Evolutionary conservation across 257 asterid species (phyloP).

Genomic region (Capsicum pubescens): DNA sequence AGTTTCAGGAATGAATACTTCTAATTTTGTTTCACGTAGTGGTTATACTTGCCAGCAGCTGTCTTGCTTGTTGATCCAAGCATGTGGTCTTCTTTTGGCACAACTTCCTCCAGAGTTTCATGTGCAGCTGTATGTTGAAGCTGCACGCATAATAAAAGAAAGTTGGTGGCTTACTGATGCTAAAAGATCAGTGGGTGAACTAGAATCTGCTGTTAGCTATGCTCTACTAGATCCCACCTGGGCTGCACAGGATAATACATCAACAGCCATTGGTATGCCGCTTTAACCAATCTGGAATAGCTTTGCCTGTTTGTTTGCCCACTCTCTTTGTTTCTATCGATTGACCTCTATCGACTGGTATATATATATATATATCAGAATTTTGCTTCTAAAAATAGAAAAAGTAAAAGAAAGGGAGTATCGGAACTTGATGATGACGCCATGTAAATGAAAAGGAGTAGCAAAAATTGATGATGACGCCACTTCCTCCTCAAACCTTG

Average conservation of each 20-base stretch:
- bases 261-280: slow-evolving; percentile 89
- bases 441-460: background rate
- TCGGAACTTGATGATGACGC: background rate
- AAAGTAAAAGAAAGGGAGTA: background rate
- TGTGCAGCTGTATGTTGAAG: slow-evolving; percentile 78
- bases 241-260: slow-evolving; percentile 99
- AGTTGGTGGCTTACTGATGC: slow-evolving; percentile 97
- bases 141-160: slow-evolving; percentile 89
- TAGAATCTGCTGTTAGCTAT: slow-evolving; percentile 93
- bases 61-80: slow-evolving; percentile 95
- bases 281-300: slow-evolving; percentile 21
- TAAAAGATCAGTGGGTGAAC: slow-evolving; percentile 78
- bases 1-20: slow-evolving; percentile 63
- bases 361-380: background rate
- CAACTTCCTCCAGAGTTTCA: slow-evolving; percentile 97
- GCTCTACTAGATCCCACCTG: slow-evolving; percentile 94
- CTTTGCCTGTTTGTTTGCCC: slow-evolving; percentile 18
- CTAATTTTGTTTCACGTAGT: slow-evolving; percentile 88
- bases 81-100: slow-evolving; percentile 93
- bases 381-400: background rate
- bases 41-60: slow-evolving; percentile 96
- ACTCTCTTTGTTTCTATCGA: slow-evolving; percentile 5
- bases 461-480: background rate
- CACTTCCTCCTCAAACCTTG: slow-evolving; percentile 21
- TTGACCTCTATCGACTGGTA: slow-evolving; percentile 13